Conservation (phyloP, 2,329 filamentous ascomycete species). For the Epichloe bromicola region DNA sequence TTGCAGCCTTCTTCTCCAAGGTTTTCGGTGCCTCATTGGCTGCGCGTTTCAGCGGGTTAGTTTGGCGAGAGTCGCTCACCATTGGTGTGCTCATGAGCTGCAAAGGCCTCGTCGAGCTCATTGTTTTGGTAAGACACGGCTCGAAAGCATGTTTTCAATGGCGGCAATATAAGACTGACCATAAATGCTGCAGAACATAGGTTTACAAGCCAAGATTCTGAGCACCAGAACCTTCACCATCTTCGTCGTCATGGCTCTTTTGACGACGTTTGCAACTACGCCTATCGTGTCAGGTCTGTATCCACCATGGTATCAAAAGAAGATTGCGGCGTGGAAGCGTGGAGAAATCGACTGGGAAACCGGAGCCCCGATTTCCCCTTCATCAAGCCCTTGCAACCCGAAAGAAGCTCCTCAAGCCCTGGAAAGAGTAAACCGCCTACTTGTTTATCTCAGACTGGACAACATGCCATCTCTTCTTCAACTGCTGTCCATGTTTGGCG, state of each 20-base stretch:
- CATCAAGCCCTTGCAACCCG: slow-evolving; percentile 6
- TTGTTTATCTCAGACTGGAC: slow-evolving; percentile 75
- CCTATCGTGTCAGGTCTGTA: slow-evolving; percentile 64
- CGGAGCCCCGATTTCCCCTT: slow-evolving; percentile 8
- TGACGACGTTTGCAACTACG: slow-evolving; percentile 76
- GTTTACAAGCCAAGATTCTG: slow-evolving; percentile 69
- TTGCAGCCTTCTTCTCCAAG: slow-evolving; percentile 73
- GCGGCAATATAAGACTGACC: not conserved
- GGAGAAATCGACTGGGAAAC: slow-evolving; percentile 81
- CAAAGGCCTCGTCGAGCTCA: slow-evolving; percentile 87
- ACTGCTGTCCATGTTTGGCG: slow-evolving; percentile 68
- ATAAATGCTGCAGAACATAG: slow-evolving; percentile 46
- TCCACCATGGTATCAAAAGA: slow-evolving; percentile 47
- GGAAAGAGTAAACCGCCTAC: slow-evolving; percentile 43
- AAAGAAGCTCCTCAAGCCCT: slow-evolving; percentile 1
- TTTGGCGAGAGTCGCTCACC: slow-evolving; percentile 82
- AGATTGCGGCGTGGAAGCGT: slow-evolving; percentile 47
- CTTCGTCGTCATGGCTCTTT: slow-evolving; percentile 84
- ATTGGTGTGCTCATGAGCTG: slow-evolving; percentile 93
- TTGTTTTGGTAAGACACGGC: slow-evolving; percentile 58
- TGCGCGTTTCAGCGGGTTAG: slow-evolving; percentile 59
- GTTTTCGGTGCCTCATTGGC: slow-evolving; percentile 72
- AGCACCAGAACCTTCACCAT: slow-evolving; percentile 78
- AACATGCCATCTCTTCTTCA: slow-evolving; percentile 72
- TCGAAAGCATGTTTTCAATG: not conserved